Evolutionary conservation across 116 monocot genomes (phyloP), one percentile per base, ranked within the genome.

Genomic region (Phalaenopsis hybrid): DNA sequence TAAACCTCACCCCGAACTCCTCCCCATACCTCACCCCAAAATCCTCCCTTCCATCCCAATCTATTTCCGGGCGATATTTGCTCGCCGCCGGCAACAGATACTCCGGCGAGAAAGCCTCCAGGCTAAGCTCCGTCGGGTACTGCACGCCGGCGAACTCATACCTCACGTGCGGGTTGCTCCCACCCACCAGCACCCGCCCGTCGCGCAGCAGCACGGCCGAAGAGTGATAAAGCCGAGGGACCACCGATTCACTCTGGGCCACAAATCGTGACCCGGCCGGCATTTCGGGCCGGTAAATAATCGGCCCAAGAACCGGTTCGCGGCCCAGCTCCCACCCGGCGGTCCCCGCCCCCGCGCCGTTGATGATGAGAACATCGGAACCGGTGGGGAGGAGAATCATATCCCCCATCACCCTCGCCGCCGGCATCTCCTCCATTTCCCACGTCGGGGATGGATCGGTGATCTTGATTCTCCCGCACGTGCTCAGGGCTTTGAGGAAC

Each of bases 361-460:
- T 93, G 46, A 92, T 17, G 44, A 95, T 77, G 57, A 95, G 67
- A 31, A 95, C 89, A 68, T 92, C 92, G 15, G 4, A 17, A 20
- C 88, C 82, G 9, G 86, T 95, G 3, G 95, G 95, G 12, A 95
- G 83, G 55, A 95, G 57, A 11, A 95, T 69, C 93, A 93, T 91
- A 79, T 93, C 91, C 0, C 89, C 88, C 93, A 93, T 93, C 20
- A 88, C 88, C 12, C 93, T 67, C 16, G 81, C 76, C 67, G 75
- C 18, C 9, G 93, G 93, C 93, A 93, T 93, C 1, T 79, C 79
- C 83, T 91, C 89, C 85, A 93, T 85, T 44, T 20, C n/a, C 93
- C 93, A 93, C 11, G 18, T 55, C 17, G 87, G 86, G 11, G 55
- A 20, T 18, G 72, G n/a, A 4, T 87, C 90, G 7, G 85, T 76